phyloP scores from a whole-genome alignment of 2,329 filamentous ascomycete genomes.

The Fusarium sp. region DNA sequence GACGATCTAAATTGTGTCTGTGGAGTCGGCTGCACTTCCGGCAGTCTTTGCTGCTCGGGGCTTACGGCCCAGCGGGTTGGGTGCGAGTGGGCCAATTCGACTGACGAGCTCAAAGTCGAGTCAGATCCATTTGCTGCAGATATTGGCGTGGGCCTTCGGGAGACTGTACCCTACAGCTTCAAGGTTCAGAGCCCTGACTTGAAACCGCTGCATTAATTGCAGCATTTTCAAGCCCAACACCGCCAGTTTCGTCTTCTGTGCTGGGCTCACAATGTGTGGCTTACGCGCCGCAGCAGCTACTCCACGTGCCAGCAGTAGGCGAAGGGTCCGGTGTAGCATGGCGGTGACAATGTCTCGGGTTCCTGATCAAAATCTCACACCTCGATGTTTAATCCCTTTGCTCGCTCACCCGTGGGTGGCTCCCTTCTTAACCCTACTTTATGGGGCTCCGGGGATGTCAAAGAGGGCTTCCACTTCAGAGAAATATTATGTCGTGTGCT shows the following conservation, averaged over 20 bases:
- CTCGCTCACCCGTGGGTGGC: conserved; percentile 17
- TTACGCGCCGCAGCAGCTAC: conserved; percentile 34
- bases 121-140: conserved; percentile 25
- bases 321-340: conserved; percentile 37
- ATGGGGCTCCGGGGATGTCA: conserved; percentile 30
- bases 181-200: conserved; percentile 36
- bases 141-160: conserved; percentile 6
- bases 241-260: conserved; percentile 42
- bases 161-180: conserved; percentile 15
- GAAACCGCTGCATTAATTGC: conserved; percentile 38
- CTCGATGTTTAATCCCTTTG: conserved; percentile 23
- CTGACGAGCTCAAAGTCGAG: conserved; percentile 38
- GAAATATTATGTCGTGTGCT: conserved; percentile 7
- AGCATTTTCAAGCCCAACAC: conserved; percentile 38
- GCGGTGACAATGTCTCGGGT: conserved; percentile 48
- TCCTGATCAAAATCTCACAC: conserved; percentile 40
- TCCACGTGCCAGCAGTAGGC: conserved; percentile 40
- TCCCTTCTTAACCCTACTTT: conserved; percentile 30
- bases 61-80: conserved; percentile 47
- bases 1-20: conserved; percentile 37
- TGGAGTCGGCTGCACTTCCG: conserved; percentile 49
- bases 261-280: conserved; percentile 39
- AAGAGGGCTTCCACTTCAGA: conserved; percentile 18
- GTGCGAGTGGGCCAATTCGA: conserved; percentile 41
- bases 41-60: conserved; percentile 47